Conservation (phyloP, 805 yeast species). For the Huiozyma sinensis region DNA sequence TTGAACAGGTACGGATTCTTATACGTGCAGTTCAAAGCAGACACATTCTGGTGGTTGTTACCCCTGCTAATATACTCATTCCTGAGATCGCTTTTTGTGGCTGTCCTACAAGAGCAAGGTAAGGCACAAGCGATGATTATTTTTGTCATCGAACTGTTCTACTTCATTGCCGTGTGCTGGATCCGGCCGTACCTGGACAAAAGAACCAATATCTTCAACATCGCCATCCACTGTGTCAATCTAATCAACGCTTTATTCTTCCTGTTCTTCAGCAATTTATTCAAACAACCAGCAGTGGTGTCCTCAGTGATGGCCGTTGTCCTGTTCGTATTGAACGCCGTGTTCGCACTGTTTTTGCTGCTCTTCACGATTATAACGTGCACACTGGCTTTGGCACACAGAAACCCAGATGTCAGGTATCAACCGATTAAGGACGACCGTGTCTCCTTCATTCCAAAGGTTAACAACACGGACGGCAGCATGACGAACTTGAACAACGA, state of each 20-base stretch:
- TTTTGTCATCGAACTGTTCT: slow-evolving; percentile 64
- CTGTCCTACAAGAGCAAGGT: slow-evolving; percentile 73
- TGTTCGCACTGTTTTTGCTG: slow-evolving; percentile 69
- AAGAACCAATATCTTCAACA: slow-evolving; percentile 88
- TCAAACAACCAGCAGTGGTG: slow-evolving; percentile 77
- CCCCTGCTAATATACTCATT: slow-evolving; percentile 57
- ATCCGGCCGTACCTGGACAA: slow-evolving; percentile 88
- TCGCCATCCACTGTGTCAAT: slow-evolving; percentile 69
- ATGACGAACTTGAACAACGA: slow-evolving; percentile 12
- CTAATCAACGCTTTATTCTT: slow-evolving; percentile 78
- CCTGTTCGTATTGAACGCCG: slow-evolving; percentile 81
- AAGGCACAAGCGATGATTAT: slow-evolving; percentile 71
- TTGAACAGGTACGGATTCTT: slow-evolving; percentile 85
- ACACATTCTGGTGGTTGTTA: slow-evolving; percentile 70
- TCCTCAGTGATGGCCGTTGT: slow-evolving; percentile 87
- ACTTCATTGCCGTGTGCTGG: slow-evolving; percentile 54
- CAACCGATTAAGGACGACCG: slow-evolving; percentile 96
- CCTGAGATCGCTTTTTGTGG: slow-evolving; percentile 72
- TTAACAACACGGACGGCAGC: slow-evolving; percentile 28
- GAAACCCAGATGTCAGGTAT: slow-evolving; percentile 91
- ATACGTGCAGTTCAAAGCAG: slow-evolving; percentile 85
- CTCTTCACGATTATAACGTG: slow-evolving; percentile 84
- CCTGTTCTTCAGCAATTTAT: slow-evolving; percentile 77
- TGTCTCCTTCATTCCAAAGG: slow-evolving; percentile 81
- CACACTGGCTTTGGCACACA: slow-evolving; percentile 67